A percentile compares a stretch with the other conserved stretches of the same genome.
These are phyloP conservation scores for Saccharomycopsis javanensis DNA, from an alignment of 805 yeast species.

Conservation along the genomic window DNA sequence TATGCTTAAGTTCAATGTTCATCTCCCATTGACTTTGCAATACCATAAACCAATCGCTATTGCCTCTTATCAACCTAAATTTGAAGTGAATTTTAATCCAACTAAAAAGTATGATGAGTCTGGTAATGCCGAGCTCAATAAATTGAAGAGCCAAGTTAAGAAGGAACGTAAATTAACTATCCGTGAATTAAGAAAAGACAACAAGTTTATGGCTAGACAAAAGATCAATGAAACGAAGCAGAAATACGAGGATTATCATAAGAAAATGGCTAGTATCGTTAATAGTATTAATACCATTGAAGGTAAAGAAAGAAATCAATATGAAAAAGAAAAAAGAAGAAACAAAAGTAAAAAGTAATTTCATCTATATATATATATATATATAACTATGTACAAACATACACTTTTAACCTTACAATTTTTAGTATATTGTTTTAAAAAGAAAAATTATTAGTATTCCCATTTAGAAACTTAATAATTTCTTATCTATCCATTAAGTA, in stretches of 20 bases:
- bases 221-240: conserved; percentile 69
- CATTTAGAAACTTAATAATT: no score
- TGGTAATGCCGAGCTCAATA: conserved; percentile 71
- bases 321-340: conserved; percentile 73
- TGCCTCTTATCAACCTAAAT: conserved; percentile 78
- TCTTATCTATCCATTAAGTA: no score
- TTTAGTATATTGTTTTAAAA: no score
- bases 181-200: conserved; percentile 85
- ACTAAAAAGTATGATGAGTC: conserved; percentile 86
- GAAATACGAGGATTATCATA: conserved; percentile 71
- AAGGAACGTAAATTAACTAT: conserved; percentile 82
- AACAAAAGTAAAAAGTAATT: conserved; percentile 34
- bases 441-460: no score
- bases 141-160: conserved; percentile 78
- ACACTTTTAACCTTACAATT: no score
- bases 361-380: not conserved
- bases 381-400: not conserved
- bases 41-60: conserved; percentile 77
- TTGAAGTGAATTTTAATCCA: conserved; percentile 93
- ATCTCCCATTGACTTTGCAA: conserved; percentile 72
- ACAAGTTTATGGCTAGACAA: conserved; percentile 79
- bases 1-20: conserved; percentile 35
- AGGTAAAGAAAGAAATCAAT: conserved; percentile 89
- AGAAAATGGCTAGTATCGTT: conserved; percentile 78
- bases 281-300: conserved; percentile 86